Evolutionary conservation across 495 filamentous ascomycete species (phyloP), one percentile per base, ranked within the genome.

Genomic region (Sabuloglossum arenarium): DNA sequence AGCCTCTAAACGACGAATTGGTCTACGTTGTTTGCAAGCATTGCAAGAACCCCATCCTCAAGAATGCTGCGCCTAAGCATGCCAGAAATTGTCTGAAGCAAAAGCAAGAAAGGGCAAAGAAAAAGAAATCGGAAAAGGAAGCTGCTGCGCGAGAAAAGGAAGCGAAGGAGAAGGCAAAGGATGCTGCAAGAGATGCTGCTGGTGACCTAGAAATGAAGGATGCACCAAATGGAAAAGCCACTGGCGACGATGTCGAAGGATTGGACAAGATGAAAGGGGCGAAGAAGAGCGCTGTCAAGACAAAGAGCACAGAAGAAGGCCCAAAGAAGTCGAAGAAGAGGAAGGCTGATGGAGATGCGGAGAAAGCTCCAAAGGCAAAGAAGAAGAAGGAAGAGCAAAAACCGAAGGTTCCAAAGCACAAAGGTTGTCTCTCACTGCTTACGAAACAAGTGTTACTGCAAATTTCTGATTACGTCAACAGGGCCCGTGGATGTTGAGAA

Each of bases 401-500:
- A 64, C 75, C 84, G 12, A 94, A 95, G 66, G 72, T 76, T 0
- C 78, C 86, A 3, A 94, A 94, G 60, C 85, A 87, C 0, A 96
- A 95, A 71, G 88, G 85, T 55, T 59, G 27, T 21, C 9, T n/a
- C 0, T 58, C 55, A 49, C 57, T 53, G 55, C 42, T 31, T n/a
- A 0, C 45, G 46, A 11, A 24, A 14, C 12, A n/a, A n/a, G n/a
- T 37, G 8, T 21, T 61, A 51, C 53, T 58, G 6, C 56, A 56
- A 30, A 23, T 58, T 21, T 54, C 53, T 62, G 59, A 65, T 54
- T 23, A 30, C 14, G 30, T n/a, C 50, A 34, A n/a, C 46, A 74
- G 72, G 77, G 0, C 91, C 91, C 3, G 91, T 98, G 25, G 93
- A 98, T 69, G 91, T 98, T 28, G 91, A 97, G 69, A 84, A 83